These are phyloP conservation scores for Fusarium sp. DNA, from an alignment of 2,329 filamentous ascomycete species.

Conservation along the genomic window DNA sequence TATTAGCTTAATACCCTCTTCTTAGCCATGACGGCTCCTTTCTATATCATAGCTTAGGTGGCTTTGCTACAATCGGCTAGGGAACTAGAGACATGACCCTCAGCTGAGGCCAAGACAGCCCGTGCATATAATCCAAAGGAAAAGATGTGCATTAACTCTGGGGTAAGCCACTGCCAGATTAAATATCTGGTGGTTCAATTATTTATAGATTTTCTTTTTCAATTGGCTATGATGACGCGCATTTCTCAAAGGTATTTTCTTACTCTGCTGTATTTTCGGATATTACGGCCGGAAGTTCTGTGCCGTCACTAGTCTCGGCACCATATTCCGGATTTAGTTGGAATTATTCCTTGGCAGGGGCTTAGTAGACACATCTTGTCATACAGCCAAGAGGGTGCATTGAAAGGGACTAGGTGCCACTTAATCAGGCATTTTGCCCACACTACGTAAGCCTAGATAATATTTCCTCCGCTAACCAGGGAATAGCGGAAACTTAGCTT, in stretches of 20 bases:
- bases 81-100: too few species aligned
- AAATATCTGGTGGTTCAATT: too few species aligned
- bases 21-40: too few species aligned
- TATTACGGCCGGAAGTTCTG: slow-evolving; percentile 24
- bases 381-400: background rate
- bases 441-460: slow-evolving; percentile 6
- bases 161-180: too few species aligned
- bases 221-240: background rate
- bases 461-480: background rate
- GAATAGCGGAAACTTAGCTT: background rate
- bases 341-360: background rate
- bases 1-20: too few species aligned
- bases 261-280: background rate
- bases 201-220: background rate
- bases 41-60: too few species aligned
- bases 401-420: background rate
- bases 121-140: too few species aligned
- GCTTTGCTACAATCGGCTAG: too few species aligned
- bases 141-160: too few species aligned
- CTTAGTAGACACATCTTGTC: background rate
- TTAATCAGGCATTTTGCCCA: background rate
- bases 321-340: background rate
- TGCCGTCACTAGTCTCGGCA: slow-evolving; percentile 19
- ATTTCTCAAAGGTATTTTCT: background rate
- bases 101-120: too few species aligned